A percentile compares a stretch with the other conserved stretches of the same genome.
phyloP scores from a whole-genome alignment of 306 rosid genomes.

The Lotus japonicus region DNA sequence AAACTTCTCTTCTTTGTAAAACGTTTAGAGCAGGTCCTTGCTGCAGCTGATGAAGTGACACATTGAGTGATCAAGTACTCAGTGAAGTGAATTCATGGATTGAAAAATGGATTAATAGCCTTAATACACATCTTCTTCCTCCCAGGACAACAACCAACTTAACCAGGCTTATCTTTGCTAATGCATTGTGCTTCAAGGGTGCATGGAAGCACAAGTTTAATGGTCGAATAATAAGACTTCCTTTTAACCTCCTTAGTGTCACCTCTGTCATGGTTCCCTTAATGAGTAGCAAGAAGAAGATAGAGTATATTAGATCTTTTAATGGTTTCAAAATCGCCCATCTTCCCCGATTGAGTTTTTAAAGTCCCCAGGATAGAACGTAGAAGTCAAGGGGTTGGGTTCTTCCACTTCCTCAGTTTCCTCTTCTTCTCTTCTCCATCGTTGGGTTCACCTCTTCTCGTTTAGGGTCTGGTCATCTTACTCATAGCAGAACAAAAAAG shows the following conservation, averaged over 20 bases:
- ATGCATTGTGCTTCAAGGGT: conserved; percentile 79
- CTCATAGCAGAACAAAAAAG: no score
- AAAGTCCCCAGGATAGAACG: no score
- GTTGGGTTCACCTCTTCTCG: no score
- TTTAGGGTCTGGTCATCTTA: no score
- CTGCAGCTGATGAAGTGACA: no score
- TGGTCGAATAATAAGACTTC: conserved; percentile 45
- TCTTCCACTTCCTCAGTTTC: no score
- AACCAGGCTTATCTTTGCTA: conserved; percentile 58
- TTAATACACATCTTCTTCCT: conserved; percentile 63
- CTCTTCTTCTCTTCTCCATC: no score
- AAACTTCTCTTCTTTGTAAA: no score
- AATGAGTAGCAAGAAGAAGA: conserved; percentile 54
- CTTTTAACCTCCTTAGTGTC: conserved; percentile 57
- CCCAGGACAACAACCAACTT: conserved; percentile 41
- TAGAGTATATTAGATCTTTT: conserved; percentile 36
- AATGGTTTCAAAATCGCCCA: conserved; percentile 64
- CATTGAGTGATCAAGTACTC: conserved; percentile 47
- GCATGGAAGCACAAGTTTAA: conserved; percentile 61
- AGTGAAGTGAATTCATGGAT: conserved; percentile 67
- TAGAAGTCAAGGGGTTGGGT: no score
- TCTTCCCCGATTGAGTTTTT: no score
- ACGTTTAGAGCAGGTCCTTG: no score
- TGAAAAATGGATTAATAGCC: conserved; percentile 64
- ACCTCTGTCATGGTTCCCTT: conserved; percentile 57